These are phyloP conservation scores for Fusarium aywerte DNA, from an alignment of 2,329 filamentous ascomycete genomes.

Conservation along the genomic window DNA sequence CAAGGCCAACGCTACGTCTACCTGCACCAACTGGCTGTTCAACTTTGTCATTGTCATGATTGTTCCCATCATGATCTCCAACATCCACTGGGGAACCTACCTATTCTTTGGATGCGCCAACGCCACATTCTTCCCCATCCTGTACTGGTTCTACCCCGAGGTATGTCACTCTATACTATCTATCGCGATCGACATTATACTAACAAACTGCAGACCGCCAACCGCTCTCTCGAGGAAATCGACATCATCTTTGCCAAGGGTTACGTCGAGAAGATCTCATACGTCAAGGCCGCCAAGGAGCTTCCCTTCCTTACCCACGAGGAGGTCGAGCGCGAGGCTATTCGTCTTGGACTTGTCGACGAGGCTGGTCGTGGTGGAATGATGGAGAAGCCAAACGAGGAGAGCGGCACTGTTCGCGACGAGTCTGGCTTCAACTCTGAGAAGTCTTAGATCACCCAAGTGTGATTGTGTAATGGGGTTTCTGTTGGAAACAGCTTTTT, in stretches of 20 bases:
- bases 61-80: conserved; percentile 72
- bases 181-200: accelerated
- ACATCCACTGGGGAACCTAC: conserved; percentile 64
- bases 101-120: conserved; percentile 64
- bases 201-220: conserved; percentile 48
- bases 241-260: conserved; percentile 71
- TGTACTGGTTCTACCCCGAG: conserved; percentile 60
- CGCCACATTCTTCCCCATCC: conserved; percentile 62
- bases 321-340: conserved; percentile 63
- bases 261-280: conserved; percentile 66
- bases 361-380: conserved; percentile 28
- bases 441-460: conserved; percentile 17
- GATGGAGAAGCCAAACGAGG: conserved; percentile 32
- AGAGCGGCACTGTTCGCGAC: conserved; percentile 29
- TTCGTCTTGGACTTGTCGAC: conserved; percentile 41
- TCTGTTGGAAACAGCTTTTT: conserved; percentile 11
- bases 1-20: conserved; percentile 65
- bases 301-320: conserved; percentile 63
- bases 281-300: conserved; percentile 67
- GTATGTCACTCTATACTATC: neutral
- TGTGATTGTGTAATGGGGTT: neutral
- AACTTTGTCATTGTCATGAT: conserved; percentile 67
- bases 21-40: conserved; percentile 68
- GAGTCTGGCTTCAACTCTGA: conserved; percentile 37
- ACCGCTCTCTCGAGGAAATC: conserved; percentile 63